Conservation (phyloP, 345 rosid genomes). For the Eutrema heterophyllum region DNA sequence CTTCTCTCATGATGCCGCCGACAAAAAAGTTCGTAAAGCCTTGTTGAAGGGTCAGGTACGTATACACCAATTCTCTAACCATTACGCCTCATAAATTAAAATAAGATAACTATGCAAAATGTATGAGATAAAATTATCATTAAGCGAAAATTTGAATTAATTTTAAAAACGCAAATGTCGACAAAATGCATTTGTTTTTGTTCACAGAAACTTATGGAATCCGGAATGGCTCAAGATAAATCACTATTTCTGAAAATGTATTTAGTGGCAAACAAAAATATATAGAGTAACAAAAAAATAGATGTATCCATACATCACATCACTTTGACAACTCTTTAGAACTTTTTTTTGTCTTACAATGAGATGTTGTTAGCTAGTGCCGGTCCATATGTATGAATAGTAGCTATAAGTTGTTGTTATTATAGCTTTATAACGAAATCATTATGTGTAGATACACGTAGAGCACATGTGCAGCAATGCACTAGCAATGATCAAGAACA, state of each 20-base stretch:
- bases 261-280: background rate
- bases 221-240: background rate
- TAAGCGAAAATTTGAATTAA: background rate
- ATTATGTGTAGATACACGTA: slow-evolving; percentile 32
- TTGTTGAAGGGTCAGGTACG: slow-evolving; percentile 42
- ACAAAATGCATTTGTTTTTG: background rate
- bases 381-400: slow-evolving; percentile 6
- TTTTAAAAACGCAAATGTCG: background rate
- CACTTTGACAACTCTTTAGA: background rate
- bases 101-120: background rate
- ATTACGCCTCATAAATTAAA: background rate
- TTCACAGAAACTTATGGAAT: background rate
- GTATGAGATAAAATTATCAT: background rate
- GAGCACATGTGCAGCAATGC: slow-evolving; percentile 62
- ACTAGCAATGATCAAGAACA: slow-evolving; percentile 59
- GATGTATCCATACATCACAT: background rate
- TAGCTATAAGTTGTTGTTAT: slow-evolving; percentile 6
- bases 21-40: slow-evolving; percentile 44
- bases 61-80: background rate
- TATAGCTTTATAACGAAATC: slow-evolving; percentile 9
- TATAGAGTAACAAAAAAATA: background rate
- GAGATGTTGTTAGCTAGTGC: slow-evolving; percentile 7
- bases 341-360: background rate
- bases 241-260: background rate
- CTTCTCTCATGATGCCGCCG: slow-evolving; percentile 63